phyloP scores from a whole-genome alignment of 2,329 filamentous ascomycete genomes.

The Chaetomiaceae sp. region DNA sequence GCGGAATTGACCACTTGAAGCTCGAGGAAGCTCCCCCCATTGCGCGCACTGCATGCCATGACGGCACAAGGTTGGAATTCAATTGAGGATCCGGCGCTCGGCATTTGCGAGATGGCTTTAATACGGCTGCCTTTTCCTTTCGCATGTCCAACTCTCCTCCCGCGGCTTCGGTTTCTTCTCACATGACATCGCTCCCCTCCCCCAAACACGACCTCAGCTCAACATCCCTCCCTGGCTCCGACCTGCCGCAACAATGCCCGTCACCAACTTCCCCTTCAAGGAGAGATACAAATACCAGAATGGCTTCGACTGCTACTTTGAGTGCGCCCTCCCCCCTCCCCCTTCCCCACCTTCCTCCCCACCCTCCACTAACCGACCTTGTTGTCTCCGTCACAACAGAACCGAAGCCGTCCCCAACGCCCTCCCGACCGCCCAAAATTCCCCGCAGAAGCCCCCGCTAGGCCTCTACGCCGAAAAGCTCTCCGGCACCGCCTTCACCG shows the following conservation, averaged over 20 bases:
- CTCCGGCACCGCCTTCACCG: constrained; percentile 66
- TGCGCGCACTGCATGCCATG: constrained; percentile 3
- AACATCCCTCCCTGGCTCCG: neutral
- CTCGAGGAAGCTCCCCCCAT: constrained; percentile 1
- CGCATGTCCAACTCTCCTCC: neutral
- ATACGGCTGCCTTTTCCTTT: neutral
- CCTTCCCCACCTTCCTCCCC: neutral
- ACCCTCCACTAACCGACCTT: neutral
- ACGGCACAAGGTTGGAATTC: constrained; percentile 6
- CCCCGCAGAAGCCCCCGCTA: constrained; percentile 70
- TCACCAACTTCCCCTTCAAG: constrained; percentile 41
- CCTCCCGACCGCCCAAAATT: constrained; percentile 70
- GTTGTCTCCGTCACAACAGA: constrained; percentile 36
- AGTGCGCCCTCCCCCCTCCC: constrained; percentile 45
- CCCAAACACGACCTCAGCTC: neutral
- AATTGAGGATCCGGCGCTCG: neutral
- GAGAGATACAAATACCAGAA: constrained; percentile 69
- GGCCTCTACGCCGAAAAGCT: constrained; percentile 80
- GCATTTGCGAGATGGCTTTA: constrained; percentile 6
- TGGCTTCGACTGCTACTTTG: constrained; percentile 71
- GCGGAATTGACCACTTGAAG: constrained; percentile 19
- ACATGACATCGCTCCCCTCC: neutral
- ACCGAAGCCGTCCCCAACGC: constrained; percentile 70
- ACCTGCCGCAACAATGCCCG: constrained; percentile 37
- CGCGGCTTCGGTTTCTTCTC: neutral